Evolutionary conservation across 176 grass and related monocot species (phyloP), one percentile per base, ranked within the genome.

Genomic region (Oryza punctata): DNA sequence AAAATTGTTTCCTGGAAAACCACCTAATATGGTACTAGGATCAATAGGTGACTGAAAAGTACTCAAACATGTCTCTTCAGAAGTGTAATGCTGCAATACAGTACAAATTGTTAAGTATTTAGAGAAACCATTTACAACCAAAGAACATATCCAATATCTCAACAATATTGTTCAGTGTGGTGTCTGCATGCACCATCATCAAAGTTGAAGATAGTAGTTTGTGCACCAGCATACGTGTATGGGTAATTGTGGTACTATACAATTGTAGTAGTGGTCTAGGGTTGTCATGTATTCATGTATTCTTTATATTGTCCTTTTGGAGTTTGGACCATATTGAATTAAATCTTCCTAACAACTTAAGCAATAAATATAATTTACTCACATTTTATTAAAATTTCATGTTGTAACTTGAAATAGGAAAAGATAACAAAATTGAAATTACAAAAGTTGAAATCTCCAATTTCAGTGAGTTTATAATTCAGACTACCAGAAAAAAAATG

Each of bases 21-120:
- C 96, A 73, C 96, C 96, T 72, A 98, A 80, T 80, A 88, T 70
- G 74, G 87, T 95, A 86, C 91, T 94, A 78, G 96, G 96, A 88
- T 98, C 96, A 65, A 98, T 25, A 38, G 96, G 96, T 59, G 96
- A 86, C 71, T 87, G 77, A 77, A 98, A 95, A 81, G 91, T 78
- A 74, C 96, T 95, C 85, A 95, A 85, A 79, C 96, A 98, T 86
- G 47, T 93, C 88, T 90, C 77, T 25, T 91, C 91, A 47, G 96
- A 94, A 89, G 93, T 95, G 82, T 91, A 98, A 87, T 98, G 96
- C 96, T 98, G 96, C 83, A 91, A 81, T 72, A 79, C 73, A 79
- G 12, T 54, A 76, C 37, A 83, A 74, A 84, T 77, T 54, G 19
- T 57, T 43, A 78, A 82, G 69, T 37, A 66, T 60, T 89, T 67